Base-by-base conservation (phyloP, 2,329 filamentous ascomycete species). In the Herpomyces periplanetae region DNA sequence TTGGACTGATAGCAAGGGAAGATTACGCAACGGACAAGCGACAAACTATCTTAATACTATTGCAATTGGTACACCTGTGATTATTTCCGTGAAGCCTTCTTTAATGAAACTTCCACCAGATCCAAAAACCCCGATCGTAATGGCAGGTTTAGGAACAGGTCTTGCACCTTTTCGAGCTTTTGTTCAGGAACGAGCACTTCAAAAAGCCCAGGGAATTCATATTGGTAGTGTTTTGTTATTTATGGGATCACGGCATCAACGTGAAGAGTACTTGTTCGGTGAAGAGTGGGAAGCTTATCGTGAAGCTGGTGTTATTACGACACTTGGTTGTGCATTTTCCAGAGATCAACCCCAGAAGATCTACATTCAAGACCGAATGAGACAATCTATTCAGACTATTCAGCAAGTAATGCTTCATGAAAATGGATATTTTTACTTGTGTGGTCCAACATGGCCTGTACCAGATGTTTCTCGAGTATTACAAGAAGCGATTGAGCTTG, bases 211-310 rank as follows among this genome's bases (percentile, higher is more conserved):
- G 38, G 80, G 80, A 39, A 73, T 85, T 45, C 59, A 80, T 23
- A 87, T 96, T 28, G 80, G 80, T 20, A 47, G 69, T 16, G 80
- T 91, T 25, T 54, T 96, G 20, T 46, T 96, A 24, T 96, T 91
- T 50, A 75, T 96, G 47, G 80, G 80, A 26, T 75, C 71, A 8
- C 73, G 80, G 20, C 73, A 88, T 49, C 71, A 88, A 47, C 68
- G 73, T 27, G 80, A 96, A 43, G 80, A 96, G 44, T 96, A 96
- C 42, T 60, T 88, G 24, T 96, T 91, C 34, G 80, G 80, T 25
- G 80, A 96, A 40, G 80, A 96, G 40, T 96, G 80, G 80, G 80
- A 96, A 40, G 80, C 80, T 0, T 96, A 96, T 42, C 56, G 80
- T 34, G 75, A 73, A 24, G 71, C 80, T 0, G 80, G 80, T 19